Conservation (phyloP, 73 alveolate species). For the Paramecium pentaurelia region DNA sequence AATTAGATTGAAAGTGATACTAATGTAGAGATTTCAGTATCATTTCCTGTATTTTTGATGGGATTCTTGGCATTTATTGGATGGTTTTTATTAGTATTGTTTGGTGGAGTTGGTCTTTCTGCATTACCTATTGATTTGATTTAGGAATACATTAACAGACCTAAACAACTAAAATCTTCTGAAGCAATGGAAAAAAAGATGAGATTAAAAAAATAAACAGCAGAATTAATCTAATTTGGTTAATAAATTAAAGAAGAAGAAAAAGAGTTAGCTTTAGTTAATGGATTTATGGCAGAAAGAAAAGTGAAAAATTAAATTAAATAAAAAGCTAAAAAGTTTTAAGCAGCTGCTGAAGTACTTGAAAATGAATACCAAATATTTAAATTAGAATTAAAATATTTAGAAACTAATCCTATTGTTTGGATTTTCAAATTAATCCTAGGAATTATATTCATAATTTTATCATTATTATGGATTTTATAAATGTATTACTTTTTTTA, state of each 20-base stretch:
- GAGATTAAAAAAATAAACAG: background rate
- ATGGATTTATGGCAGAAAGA: slow-evolving; percentile 45
- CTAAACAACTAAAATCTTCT: slow-evolving; percentile 18
- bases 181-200: slow-evolving; percentile 44
- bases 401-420: background rate
- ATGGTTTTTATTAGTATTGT: slow-evolving; percentile 60
- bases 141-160: slow-evolving; percentile 36
- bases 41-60: slow-evolving; percentile 51
- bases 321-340: slow-evolving; percentile 5
- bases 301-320: background rate
- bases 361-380: slow-evolving; percentile 7
- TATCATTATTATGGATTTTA: slow-evolving; percentile 7
- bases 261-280: slow-evolving; percentile 45
- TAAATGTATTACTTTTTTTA: background rate
- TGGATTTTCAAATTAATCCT: background rate
- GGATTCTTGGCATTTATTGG: slow-evolving; percentile 62
- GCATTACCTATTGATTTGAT: slow-evolving; percentile 63
- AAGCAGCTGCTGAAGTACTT: background rate
- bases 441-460: slow-evolving; percentile 4
- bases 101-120: slow-evolving; percentile 66
- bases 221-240: slow-evolving; percentile 4
- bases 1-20: background rate
- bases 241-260: slow-evolving; percentile 13
- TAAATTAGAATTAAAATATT: background rate
- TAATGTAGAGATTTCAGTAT: background rate